These are phyloP conservation scores for Aspergillus flavus DNA, from an alignment of 2,329 filamentous ascomycete species.

Conservation along the genomic window DNA sequence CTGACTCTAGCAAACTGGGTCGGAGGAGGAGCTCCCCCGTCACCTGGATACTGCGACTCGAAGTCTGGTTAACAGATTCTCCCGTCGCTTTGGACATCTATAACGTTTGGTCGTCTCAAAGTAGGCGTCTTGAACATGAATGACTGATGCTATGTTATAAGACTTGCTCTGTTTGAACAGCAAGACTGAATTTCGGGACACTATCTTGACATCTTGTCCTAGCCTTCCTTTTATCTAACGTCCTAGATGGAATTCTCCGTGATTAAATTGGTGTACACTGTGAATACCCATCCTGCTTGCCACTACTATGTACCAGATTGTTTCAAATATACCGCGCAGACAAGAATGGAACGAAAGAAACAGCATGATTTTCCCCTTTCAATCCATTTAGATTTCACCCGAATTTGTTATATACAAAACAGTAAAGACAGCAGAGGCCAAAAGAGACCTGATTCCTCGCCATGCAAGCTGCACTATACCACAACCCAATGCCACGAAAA, in stretches of 20 bases:
- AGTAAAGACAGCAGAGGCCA: not conserved
- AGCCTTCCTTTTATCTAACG: slow-evolving; percentile 6
- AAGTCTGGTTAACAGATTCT: slow-evolving; percentile 13
- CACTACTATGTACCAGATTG: not conserved
- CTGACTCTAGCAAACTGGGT: slow-evolving; percentile 89
- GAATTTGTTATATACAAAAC: slow-evolving; percentile 1
- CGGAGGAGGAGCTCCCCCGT: slow-evolving; percentile 53
- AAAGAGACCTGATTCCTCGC: not conserved
- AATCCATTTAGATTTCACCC: not conserved
- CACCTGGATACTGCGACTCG: slow-evolving; percentile 66
- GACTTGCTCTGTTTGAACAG: not conserved
- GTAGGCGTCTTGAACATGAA: slow-evolving; percentile 6
- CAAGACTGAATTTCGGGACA: not conserved
- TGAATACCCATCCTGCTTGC: not conserved
- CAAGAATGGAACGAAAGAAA: not conserved
- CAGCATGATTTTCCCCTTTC: not conserved
- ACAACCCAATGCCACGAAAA: not conserved
- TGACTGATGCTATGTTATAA: slow-evolving; percentile 14
- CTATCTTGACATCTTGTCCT: not conserved
- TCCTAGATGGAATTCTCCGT: not conserved
- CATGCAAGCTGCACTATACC: slow-evolving; percentile 1
- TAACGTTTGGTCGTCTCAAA: slow-evolving; percentile 5
- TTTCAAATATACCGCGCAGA: not conserved
- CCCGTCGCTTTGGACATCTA: not conserved
- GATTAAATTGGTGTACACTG: not conserved